These are phyloP conservation scores for Aureobasidium sp. DNA, from an alignment of 2,329 filamentous ascomycete genomes.

Conservation along the genomic window DNA sequence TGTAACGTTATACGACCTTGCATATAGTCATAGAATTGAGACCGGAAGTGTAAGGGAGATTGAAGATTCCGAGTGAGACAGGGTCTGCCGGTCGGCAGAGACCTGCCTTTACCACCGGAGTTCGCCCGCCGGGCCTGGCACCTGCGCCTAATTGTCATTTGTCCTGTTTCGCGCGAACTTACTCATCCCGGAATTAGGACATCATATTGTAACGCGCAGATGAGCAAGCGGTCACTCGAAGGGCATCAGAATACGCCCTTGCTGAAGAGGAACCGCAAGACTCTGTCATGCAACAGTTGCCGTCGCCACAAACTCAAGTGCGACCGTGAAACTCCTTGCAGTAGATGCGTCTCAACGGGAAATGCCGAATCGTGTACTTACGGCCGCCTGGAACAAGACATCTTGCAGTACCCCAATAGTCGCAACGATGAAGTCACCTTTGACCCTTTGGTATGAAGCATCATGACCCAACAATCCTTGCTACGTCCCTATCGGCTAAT, in stretches of 20 bases:
- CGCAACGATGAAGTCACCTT: not conserved
- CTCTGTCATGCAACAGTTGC: not conserved
- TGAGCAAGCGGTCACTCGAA: not conserved
- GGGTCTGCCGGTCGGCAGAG: not conserved
- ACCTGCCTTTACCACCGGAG: too few species aligned
- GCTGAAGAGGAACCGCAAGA: not conserved
- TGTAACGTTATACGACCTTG: not conserved
- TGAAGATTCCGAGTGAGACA: not conserved
- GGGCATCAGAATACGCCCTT: not conserved
- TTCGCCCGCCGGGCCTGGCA: not conserved
- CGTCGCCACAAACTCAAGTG: not conserved
- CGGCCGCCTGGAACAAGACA: not conserved
- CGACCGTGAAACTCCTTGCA: not conserved
- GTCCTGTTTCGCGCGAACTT: too few species aligned
- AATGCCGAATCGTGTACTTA: not conserved
- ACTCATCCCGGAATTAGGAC: not conserved
- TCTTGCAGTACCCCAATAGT: not conserved
- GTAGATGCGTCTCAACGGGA: not conserved
- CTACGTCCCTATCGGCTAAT: not conserved
- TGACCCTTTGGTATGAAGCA: not conserved
- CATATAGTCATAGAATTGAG: not conserved
- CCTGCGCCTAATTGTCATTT: not conserved
- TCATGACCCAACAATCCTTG: not conserved
- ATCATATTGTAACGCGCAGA: not conserved
- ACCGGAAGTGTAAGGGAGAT: not conserved